Conservation (phyloP, 2,329 filamentous ascomycete genomes). For the Penicillium sp. region DNA sequence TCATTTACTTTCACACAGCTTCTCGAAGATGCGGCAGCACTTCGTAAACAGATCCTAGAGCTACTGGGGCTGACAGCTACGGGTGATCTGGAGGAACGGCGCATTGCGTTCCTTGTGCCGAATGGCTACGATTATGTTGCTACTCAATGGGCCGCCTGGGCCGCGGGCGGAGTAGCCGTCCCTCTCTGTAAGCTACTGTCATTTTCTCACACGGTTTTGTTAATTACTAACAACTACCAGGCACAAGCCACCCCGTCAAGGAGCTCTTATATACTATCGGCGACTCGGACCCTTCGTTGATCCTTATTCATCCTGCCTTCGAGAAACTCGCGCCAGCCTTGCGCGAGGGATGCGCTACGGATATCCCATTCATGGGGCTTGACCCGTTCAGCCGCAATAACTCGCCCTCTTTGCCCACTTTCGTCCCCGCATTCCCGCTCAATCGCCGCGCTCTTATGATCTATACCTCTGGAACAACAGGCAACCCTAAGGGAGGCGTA, state of each 20-base stretch:
- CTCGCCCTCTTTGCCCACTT: constrained; percentile 32
- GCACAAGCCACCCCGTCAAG: constrained; percentile 43
- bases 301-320: constrained; percentile 43
- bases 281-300: constrained; percentile 44
- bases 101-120: constrained; percentile 41
- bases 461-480: constrained; percentile 45
- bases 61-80: constrained; percentile 24
- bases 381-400: constrained; percentile 23
- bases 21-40: constrained; percentile 37
- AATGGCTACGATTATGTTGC: constrained; percentile 46
- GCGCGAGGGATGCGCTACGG: constrained; percentile 27
- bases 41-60: constrained; percentile 39
- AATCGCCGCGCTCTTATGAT: constrained; percentile 42
- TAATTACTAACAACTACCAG: constrained; percentile 20
- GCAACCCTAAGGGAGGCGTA: constrained; percentile 45
- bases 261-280: constrained; percentile 44
- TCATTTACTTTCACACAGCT: constrained; percentile 44
- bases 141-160: constrained; percentile 47
- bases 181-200: constrained; percentile 39
- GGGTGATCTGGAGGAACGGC: constrained; percentile 37
- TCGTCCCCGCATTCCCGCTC: constrained; percentile 28
- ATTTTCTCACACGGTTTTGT: neutral
- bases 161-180: constrained; percentile 44
- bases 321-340: constrained; percentile 34
- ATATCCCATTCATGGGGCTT: constrained; percentile 35